phyloP scores from a whole-genome alignment of 306 rosid genomes.

The Vigna hirtella region DNA sequence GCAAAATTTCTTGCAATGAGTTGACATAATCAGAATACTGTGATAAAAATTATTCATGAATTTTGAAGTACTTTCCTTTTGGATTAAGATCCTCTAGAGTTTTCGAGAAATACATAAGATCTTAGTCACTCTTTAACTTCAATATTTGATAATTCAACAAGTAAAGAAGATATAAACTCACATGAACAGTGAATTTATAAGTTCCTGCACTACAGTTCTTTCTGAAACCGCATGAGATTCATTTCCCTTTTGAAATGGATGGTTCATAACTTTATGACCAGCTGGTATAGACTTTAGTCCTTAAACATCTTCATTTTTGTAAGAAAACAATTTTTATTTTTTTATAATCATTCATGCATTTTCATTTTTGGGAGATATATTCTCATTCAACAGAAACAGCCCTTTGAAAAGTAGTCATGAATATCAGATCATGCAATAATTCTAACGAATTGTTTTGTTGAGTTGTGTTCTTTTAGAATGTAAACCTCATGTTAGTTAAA shows the following conservation, averaged over 20 bases:
- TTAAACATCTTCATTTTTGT: not conserved
- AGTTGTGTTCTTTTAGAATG: not conserved
- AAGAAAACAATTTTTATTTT: not conserved
- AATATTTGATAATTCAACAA: not conserved
- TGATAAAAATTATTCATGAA: not conserved
- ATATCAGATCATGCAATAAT: not conserved
- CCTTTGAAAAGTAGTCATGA: not conserved
- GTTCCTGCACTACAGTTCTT: not conserved
- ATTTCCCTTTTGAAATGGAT: not conserved
- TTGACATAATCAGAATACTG: not conserved
- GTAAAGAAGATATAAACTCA: not conserved
- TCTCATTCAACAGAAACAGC: not conserved
- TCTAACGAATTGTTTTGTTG: not conserved
- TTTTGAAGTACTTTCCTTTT: not conserved
- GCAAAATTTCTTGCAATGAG: not conserved
- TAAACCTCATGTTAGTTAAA: not conserved
- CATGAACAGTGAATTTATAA: not conserved
- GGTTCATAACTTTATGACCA: conserved; percentile 4
- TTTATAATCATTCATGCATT: not conserved
- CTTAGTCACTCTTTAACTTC: not conserved
- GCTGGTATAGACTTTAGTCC: not conserved
- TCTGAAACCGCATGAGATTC: conserved; percentile 1
- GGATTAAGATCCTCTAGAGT: not conserved
- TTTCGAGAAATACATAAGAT: not conserved
- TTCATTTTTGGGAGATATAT: not conserved